These are phyloP conservation scores for Juncus effusus DNA, from an alignment of 176 grass and related monocot genomes.

Conservation along the genomic window DNA sequence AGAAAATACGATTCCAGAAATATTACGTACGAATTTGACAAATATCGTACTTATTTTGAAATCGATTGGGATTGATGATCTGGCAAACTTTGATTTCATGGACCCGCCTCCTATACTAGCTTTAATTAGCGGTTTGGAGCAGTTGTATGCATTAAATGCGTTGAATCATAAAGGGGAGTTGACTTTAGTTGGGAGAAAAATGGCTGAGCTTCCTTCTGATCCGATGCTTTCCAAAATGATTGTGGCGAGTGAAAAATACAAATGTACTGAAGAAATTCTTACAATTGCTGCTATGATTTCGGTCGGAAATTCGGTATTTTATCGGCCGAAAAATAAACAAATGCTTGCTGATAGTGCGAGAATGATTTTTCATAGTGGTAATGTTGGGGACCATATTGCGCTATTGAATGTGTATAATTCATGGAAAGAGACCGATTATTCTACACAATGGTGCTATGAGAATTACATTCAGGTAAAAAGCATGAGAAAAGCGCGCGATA, in stretches of 20 bases:
- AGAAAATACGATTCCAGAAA: conserved; percentile 47
- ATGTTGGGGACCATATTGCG: conserved; percentile 45
- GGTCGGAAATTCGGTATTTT: conserved; percentile 38
- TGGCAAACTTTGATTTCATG: conserved; percentile 72
- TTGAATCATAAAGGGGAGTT: conserved; percentile 49
- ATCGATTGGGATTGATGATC: conserved; percentile 57
- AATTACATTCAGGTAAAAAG: conserved; percentile 49
- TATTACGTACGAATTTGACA: conserved; percentile 50
- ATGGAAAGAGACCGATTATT: conserved; percentile 38
- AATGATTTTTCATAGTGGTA: conserved; percentile 29
- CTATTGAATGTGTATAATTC: conserved; percentile 58
- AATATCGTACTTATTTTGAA: conserved; percentile 52
- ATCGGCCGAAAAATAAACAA: conserved; percentile 45
- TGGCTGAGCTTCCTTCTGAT: conserved; percentile 58
- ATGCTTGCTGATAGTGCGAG: conserved; percentile 42
- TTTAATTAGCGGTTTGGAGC: conserved; percentile 49
- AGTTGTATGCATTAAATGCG: conserved; percentile 47
- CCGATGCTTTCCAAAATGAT: conserved; percentile 55
- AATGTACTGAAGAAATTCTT: conserved; percentile 50
- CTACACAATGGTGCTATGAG: conserved; percentile 52
- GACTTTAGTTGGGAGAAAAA: conserved; percentile 43
- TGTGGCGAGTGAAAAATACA: conserved; percentile 41
- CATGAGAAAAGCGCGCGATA: conserved; percentile 40
- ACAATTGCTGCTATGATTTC: conserved; percentile 50
- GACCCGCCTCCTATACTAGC: conserved; percentile 57